These are phyloP conservation scores for Erythrobasidium yunnanense DNA, from an alignment of 768 basidiomycete species.

Conservation along the genomic window DNA sequence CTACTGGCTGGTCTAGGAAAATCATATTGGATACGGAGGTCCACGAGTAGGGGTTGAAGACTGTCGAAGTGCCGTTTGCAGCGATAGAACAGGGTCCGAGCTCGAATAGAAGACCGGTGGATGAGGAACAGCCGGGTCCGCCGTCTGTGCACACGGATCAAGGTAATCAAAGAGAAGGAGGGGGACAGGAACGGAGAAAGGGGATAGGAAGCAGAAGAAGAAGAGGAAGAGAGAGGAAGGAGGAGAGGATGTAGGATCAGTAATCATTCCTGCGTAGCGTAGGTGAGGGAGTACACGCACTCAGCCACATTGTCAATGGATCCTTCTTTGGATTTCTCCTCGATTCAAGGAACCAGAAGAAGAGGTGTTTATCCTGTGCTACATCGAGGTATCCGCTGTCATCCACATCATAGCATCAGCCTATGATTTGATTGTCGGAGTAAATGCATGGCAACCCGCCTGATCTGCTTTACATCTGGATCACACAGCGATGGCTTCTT, in stretches of 20 bases:
- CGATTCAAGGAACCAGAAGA: constrained; percentile 80
- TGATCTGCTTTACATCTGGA: constrained; percentile 24
- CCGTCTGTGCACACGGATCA: background rate
- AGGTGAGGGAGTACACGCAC: constrained; percentile 16
- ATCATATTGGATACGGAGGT: constrained; percentile 48
- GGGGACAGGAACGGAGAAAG: background rate
- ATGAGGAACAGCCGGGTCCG: constrained; percentile 38
- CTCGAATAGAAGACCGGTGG: constrained; percentile 76
- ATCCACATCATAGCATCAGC: background rate
- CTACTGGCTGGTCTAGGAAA: constrained; percentile 51
- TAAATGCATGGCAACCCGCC: background rate
- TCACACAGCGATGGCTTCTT: constrained; percentile 23
- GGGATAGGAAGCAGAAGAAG: background rate
- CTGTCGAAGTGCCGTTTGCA: constrained; percentile 59
- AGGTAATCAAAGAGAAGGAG: background rate
- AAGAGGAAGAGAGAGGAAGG: constrained; percentile 17
- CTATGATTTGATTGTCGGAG: background rate
- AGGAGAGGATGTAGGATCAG: background rate
- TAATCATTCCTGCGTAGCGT: background rate
- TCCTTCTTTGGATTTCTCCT: constrained; percentile 60
- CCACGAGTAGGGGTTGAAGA: constrained; percentile 72
- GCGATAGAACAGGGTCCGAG: constrained; percentile 75
- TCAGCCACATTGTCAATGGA: constrained; percentile 39
- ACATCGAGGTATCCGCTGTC: constrained; percentile 58
- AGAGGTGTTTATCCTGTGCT: constrained; percentile 65